Evolutionary conservation across 2,329 filamentous ascomycete genomes (phyloP), one percentile per base, ranked within the genome.

Genomic region (Fusarium pseudograminearum): DNA sequence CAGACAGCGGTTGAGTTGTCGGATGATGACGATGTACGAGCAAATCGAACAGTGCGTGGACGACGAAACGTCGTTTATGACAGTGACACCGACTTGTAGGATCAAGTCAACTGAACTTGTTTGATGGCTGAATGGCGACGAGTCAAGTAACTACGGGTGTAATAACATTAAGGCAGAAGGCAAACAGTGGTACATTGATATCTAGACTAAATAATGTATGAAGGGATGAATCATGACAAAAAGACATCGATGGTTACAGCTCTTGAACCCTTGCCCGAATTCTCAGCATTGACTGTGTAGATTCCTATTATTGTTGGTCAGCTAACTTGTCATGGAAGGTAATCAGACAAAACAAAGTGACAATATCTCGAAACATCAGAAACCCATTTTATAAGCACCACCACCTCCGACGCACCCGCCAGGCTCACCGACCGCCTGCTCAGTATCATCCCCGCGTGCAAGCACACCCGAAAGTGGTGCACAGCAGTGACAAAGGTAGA

Each of bases 321-420:
- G 73, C 57, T n/a, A 44, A 42, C 22, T 52, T 28, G 41, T 41
- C 33, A 41, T 57, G 24, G 14, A 45, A 20, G 8, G 54, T 34
- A 9, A 28, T 24, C 46, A 38, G 36, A 54, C 38, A 63, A 30
- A 47, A 53, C 38, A 64, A 61, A 26, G 14, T 31, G 53, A 53
- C 16, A 64, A 61, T 50, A 76, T 76, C 74, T 79, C 76, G 68
- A 75, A 73, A 73, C 71, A 68, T 83, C 81, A 83, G 81, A 82
- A 82, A 82, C 81, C 81, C 80, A 76, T 68, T 73, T 77, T 83
- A 81, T 80, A 83, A 83, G 81, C 81, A 83, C 78, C 73, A 83
- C 81, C 72, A 71, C 80, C 76, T 76, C 73, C 79, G 75, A 76
- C 79, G 61, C 71, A 70, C 71, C 72, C 74, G 73, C 66, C 76